Evolutionary conservation across 305 asterid species (phyloP).

Genomic region (Euphrasia arctica): DNA sequence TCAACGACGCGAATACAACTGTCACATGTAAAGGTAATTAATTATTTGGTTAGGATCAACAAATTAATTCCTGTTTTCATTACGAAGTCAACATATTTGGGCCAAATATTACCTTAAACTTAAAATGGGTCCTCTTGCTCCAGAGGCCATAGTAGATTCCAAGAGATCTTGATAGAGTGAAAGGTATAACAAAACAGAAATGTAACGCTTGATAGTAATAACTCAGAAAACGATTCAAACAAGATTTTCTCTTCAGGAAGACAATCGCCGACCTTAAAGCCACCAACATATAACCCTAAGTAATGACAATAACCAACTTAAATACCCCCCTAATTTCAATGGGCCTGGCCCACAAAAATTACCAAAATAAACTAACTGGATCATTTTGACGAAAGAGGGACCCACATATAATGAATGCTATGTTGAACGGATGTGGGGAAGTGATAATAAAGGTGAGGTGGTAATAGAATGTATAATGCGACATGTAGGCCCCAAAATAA

Average conservation of each 20-base stretch:
- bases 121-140: too few species aligned
- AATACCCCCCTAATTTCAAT: neutral
- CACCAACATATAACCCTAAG: neutral
- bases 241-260: neutral
- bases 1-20: neutral
- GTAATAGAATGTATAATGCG: too few species aligned
- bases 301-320: neutral
- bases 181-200: neutral
- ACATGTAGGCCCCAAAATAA: too few species aligned
- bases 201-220: neutral
- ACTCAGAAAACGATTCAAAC: too few species aligned
- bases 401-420: too few species aligned
- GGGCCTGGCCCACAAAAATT: slow-evolving; percentile 2
- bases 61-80: neutral
- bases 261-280: too few species aligned
- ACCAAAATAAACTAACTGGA: neutral
- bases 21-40: neutral
- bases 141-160: too few species aligned
- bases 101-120: neutral
- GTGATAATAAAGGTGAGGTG: too few species aligned
- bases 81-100: neutral
- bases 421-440: too few species aligned
- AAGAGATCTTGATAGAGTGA: neutral
- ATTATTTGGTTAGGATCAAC: neutral
- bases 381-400: too few species aligned